A percentile compares a stretch with the other conserved stretches of the same genome.
Conservation (phyloP, 495 filamentous ascomycete genomes). For the Letharia lupina region DNA sequence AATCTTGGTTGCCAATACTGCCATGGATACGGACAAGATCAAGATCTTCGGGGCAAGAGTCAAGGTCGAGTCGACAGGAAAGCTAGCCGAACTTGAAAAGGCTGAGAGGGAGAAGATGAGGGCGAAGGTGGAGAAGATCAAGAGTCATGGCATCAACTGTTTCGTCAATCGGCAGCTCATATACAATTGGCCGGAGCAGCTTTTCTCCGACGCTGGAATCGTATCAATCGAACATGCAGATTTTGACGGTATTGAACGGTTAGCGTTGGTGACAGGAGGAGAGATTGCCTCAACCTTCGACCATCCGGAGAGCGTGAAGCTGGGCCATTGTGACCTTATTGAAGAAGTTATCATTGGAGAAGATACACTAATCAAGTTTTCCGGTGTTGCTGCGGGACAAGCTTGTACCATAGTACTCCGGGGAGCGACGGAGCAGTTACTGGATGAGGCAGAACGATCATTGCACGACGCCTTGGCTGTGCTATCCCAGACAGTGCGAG, state of each 20-base stretch:
- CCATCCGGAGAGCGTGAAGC: constrained; percentile 92
- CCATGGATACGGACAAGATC: constrained; percentile 99
- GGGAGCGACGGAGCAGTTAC: constrained; percentile 89
- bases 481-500: constrained; percentile 91
- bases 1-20: constrained; percentile 93
- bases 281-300: constrained; percentile 98
- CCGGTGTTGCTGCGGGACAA: constrained; percentile 85
- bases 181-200: constrained; percentile 99
- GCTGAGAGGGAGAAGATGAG: constrained; percentile 99
- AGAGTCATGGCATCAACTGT: constrained; percentile 98
- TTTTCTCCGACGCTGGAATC: constrained; percentile 96
- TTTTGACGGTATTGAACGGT: constrained; percentile 92
- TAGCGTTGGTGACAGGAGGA: constrained; percentile 91
- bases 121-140: constrained; percentile 96
- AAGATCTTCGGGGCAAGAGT: constrained; percentile 97
- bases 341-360: constrained; percentile 98
- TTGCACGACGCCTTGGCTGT: constrained; percentile 95
- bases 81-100: constrained; percentile 93
- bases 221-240: constrained; percentile 98
- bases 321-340: constrained; percentile 89
- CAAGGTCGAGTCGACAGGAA: constrained; percentile 89
- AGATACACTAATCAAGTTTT: constrained; percentile 94
- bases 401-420: constrained; percentile 96
- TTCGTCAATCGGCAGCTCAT: constrained; percentile 99
- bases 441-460: constrained; percentile 93